Percentiles rank a stretch among this genome's conserved stretches.
Evolutionary conservation across 2,329 filamentous ascomycete genomes (phyloP).

Genomic region (Cytospora leucostoma): DNA sequence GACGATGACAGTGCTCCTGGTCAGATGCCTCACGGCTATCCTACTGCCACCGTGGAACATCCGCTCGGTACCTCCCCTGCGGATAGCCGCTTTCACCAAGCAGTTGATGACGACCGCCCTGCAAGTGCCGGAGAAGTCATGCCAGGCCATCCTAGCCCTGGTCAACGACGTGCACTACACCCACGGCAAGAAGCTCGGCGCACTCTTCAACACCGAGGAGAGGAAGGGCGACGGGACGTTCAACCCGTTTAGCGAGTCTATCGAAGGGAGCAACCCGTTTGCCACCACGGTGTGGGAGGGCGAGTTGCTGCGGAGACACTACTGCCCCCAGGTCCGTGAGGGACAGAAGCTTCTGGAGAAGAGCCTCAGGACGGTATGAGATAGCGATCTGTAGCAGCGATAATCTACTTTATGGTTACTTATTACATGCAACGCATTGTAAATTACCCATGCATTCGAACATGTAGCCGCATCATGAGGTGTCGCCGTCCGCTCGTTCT

Average conservation of each 20-base stretch:
- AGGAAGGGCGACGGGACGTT: constrained; percentile 87
- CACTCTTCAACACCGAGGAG: constrained; percentile 95
- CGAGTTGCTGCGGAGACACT: constrained; percentile 82
- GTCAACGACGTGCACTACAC: constrained; percentile 76
- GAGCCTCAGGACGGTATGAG: constrained; percentile 44
- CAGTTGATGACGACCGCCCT: constrained; percentile 80
- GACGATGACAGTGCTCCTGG: constrained; percentile 88
- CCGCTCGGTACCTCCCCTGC: constrained; percentile 74
- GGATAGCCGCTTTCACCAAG: constrained; percentile 91
- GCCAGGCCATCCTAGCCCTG: constrained; percentile 76
- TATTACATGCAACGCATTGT: not conserved
- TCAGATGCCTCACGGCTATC: constrained; percentile 80
- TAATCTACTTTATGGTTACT: not conserved
- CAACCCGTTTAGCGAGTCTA: constrained; percentile 68
- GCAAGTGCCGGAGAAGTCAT: constrained; percentile 88
- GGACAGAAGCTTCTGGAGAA: constrained; percentile 71
- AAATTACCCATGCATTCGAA: constrained; percentile 21
- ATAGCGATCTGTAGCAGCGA: constrained; percentile 22
- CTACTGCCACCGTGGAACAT: constrained; percentile 76
- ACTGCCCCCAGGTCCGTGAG: constrained; percentile 81
- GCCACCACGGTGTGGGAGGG: constrained; percentile 92
- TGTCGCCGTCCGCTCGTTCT: not conserved
- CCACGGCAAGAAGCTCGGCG: constrained; percentile 78
- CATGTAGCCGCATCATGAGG: not conserved
- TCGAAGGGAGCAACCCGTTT: constrained; percentile 89